phyloP scores from a whole-genome alignment of 2,329 filamentous ascomycete genomes.

The Cercospora zeae-maydis region DNA sequence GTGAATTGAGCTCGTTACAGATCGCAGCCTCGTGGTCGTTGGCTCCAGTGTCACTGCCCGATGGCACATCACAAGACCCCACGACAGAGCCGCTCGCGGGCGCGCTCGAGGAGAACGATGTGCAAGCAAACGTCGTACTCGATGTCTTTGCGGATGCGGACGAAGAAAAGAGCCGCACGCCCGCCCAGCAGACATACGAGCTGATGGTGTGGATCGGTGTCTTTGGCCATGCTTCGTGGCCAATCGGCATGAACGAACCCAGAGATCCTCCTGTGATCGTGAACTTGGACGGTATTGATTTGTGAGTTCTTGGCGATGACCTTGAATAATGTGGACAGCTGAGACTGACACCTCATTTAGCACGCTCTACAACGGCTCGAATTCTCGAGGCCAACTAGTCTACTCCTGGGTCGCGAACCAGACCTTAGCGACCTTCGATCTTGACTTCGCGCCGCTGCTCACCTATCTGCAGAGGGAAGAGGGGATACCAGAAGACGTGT shows the following conservation, averaged over 20 bases:
- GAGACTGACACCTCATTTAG: conserved; percentile 9
- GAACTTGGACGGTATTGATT: conserved; percentile 9
- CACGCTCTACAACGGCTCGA: conserved; percentile 20
- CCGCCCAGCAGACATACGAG: conserved; percentile 21
- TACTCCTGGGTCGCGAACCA: conserved; percentile 22
- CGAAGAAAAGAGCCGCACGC: conserved; percentile 9
- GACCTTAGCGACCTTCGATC: conserved; percentile 17
- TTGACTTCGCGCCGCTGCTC: conserved; percentile 22
- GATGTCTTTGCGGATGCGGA: conserved; percentile 24
- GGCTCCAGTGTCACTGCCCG: conserved; percentile 12
- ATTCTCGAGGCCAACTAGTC: conserved; percentile 19
- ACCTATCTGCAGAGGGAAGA: conserved; percentile 12
- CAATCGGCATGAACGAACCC: conserved; percentile 15
- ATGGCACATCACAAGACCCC: conserved; percentile 12
- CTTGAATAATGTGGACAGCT: not conserved
- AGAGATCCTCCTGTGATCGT: conserved; percentile 16
- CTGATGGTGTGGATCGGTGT: conserved; percentile 24
- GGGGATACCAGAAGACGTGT: conserved; percentile 15
- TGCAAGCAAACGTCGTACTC: conserved; percentile 20
- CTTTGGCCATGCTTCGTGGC: conserved; percentile 18
- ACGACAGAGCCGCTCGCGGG: conserved; percentile 7
- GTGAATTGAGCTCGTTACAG: conserved; percentile 7
- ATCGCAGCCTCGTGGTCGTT: conserved; percentile 19
- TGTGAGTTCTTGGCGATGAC: conserved; percentile 5
- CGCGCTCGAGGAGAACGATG: conserved; percentile 12